Conservation (phyloP, 2,329 filamentous ascomycete species). For the Colletotrichum sp. region DNA sequence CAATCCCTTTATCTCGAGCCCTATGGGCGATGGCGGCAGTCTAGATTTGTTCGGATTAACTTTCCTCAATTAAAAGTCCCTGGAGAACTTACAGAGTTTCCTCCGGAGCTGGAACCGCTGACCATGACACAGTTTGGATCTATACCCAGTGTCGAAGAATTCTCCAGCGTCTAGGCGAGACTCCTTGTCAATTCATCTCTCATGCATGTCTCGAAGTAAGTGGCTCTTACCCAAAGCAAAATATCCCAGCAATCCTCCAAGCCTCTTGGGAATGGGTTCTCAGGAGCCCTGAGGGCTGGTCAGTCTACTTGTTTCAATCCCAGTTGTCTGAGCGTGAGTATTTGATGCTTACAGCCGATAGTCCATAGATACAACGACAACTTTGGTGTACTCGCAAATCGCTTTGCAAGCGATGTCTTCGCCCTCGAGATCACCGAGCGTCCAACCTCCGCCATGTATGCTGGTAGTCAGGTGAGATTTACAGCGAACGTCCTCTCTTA, state of each 20-base stretch:
- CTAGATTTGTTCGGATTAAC: accelerated
- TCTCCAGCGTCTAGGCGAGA: background rate
- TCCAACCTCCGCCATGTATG: background rate
- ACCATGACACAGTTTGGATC: background rate
- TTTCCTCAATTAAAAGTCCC: accelerated
- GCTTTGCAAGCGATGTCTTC: background rate
- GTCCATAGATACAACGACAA: background rate
- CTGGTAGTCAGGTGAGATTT: background rate
- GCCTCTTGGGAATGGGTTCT: background rate
- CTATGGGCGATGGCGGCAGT: background rate
- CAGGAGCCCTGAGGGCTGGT: background rate
- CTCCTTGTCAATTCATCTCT: background rate
- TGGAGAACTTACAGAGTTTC: background rate
- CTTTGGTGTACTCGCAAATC: background rate
- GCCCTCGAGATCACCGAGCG: background rate
- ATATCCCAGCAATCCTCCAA: background rate
- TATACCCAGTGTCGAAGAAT: background rate
- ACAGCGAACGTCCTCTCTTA: background rate
- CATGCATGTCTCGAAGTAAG: background rate
- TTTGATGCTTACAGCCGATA: background rate
- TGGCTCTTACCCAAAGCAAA: background rate
- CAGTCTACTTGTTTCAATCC: background rate
- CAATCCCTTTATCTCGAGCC: background rate
- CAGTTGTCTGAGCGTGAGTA: background rate
- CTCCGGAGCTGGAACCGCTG: background rate